A percentile compares a stretch with the other conserved stretches of the same genome.
phyloP scores from a whole-genome alignment of 768 basidiomycete species.

The Rhodotorula kratochvilovae region DNA sequence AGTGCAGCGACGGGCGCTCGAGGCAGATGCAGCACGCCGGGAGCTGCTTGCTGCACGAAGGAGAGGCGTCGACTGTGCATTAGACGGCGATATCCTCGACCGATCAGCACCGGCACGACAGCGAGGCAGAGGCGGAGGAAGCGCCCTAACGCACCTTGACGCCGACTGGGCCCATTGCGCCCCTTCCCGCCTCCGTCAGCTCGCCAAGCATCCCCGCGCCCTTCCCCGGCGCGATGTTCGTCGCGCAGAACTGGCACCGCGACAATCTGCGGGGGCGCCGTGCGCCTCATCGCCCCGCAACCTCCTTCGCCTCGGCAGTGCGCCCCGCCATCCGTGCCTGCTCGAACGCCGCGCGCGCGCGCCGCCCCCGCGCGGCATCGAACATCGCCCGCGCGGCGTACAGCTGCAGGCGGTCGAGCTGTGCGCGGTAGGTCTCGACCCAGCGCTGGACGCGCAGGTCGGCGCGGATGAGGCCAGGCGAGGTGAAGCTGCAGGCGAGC shows the following conservation, averaged over 20 bases:
- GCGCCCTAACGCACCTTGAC: conserved; percentile 12
- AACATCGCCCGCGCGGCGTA: conserved; percentile 30
- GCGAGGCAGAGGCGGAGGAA: no score
- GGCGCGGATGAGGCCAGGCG: conserved; percentile 32
- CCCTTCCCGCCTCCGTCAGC: neutral
- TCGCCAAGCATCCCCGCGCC: neutral
- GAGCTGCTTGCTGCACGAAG: conserved; percentile 35
- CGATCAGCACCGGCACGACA: no score
- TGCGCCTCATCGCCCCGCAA: conserved; percentile 20
- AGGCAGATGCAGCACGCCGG: conserved; percentile 38
- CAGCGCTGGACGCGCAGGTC: conserved; percentile 31
- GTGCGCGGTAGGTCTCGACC: conserved; percentile 35
- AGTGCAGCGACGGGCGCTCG: conserved; percentile 19
- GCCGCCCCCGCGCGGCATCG: conserved; percentile 23
- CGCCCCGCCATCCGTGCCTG: conserved; percentile 28
- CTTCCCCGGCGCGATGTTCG: conserved; percentile 11
- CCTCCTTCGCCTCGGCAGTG: conserved; percentile 28
- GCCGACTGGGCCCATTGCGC: neutral
- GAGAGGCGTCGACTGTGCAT: conserved; percentile 29
- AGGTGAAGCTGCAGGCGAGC: conserved; percentile 34
- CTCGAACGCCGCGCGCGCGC: conserved; percentile 26
- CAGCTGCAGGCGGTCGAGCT: conserved; percentile 28
- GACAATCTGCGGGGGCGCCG: conserved; percentile 28
- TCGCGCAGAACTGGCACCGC: conserved; percentile 35
- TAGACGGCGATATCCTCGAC: no score